Base-by-base conservation (phyloP, 23 red algal species). In the Gracilariopsis chorda region DNA sequence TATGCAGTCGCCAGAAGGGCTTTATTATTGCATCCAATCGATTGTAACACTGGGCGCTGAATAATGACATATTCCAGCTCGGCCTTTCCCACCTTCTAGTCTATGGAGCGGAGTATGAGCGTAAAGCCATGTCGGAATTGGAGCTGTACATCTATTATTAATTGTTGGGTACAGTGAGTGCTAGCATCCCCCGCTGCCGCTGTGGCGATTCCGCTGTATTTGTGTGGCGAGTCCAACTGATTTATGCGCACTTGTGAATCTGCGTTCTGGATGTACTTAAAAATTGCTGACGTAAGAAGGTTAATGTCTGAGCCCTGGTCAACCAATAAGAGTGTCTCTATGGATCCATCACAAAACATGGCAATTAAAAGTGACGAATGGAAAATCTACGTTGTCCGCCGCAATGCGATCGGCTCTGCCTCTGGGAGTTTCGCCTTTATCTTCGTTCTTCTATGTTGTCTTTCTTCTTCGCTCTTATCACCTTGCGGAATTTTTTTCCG, bases 1-100 rank as follows among this genome's bases (percentile, higher is more conserved):
- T 58, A 85, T 28, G 80, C 53, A 58, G 80, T 58, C 10, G 62
- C 57, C 17, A 69, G 6, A 28, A 85, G 39, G 7, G 37, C 80
- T 6, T 41, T 25, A 58, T 85, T 85, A 42, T 85, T 42, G 40
- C 58, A 85, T 11, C 80, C 58, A 25, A 85, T 24, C 37, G 80
- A 52, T 28, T 85, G 41, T 7, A 69, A 45, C 8, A 85, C 80
- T 49, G 32, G 37, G 16, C 58, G 13, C 8, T 34, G 57, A 63
- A 85, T 85, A n/a, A 85, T 68, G 4, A 71, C 59, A 12, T 46
- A n/a, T 7, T 67, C 43, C n/a, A 68, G 17, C 33, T 23, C 80
- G 27, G 57, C 80, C 37, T 85, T 58, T 30, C 41, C 41, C 32
- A 85, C 60, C 41, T 85, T 63, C 60, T 34, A 85, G 7, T 39